These are phyloP conservation scores for Labyrinthula sp. DNA, from an alignment of 352 stramenopile species.

Conservation along the genomic window DNA sequence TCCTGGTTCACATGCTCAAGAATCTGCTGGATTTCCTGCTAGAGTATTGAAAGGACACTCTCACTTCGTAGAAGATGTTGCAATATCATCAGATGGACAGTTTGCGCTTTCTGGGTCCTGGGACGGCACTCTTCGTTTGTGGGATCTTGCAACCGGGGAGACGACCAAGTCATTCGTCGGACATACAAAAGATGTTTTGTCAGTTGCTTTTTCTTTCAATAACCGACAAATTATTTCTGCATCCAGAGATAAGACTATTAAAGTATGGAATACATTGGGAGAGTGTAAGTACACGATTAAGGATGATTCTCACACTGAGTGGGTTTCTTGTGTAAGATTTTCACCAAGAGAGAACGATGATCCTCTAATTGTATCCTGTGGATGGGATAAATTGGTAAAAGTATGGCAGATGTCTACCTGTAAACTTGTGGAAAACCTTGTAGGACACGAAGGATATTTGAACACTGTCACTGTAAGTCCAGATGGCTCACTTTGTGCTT, in stretches of 20 bases:
- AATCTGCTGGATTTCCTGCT: conserved; percentile 80
- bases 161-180: conserved; percentile 90
- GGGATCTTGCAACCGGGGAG: conserved; percentile 96
- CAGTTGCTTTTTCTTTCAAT: conserved; percentile 91
- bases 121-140: conserved; percentile 95
- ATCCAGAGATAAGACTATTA: conserved; percentile 96
- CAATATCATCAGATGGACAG: conserved; percentile 94
- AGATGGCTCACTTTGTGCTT: conserved; percentile 95
- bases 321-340: conserved; percentile 98
- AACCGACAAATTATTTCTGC: conserved; percentile 98
- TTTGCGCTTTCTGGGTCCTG: conserved; percentile 95
- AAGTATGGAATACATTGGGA: conserved; percentile 98
- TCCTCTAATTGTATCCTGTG: conserved; percentile 90
- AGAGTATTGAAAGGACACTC: conserved; percentile 88
- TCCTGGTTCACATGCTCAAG: too few species aligned
- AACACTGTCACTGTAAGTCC: conserved; percentile 99
- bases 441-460: conserved; percentile 95
- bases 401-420: conserved; percentile 97
- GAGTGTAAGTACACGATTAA: conserved; percentile 98
- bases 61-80: conserved; percentile 98
- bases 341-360: conserved; percentile 57
- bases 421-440: conserved; percentile 95
- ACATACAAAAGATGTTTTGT: conserved; percentile 99
- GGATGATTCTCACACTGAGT: conserved; percentile 95
- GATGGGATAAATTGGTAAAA: conserved; percentile 99